phyloP scores from a whole-genome alignment of 441 rosid species.

The Daphne laureola region DNA sequence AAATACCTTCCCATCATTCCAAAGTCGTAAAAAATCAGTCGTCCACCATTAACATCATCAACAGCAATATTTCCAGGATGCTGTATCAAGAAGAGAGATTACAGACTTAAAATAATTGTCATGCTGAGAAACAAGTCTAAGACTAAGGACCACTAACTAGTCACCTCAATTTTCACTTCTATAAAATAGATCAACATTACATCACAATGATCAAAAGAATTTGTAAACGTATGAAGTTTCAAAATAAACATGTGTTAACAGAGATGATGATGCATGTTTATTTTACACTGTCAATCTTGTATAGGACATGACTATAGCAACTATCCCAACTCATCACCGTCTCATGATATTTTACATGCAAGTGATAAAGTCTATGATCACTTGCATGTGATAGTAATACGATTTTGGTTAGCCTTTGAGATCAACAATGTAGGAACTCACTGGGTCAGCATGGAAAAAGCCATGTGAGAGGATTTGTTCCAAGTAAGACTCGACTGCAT shows the following conservation, averaged over 20 bases:
- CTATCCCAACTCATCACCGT: too few species aligned
- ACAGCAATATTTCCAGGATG: slow-evolving; percentile 99
- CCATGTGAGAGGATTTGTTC: slow-evolving; percentile 98
- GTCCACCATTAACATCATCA: slow-evolving; percentile 97
- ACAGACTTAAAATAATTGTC: slow-evolving; percentile 4
- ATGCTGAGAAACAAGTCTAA: too few species aligned
- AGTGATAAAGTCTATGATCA: neutral
- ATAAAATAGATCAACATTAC: too few species aligned
- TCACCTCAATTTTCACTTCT: too few species aligned
- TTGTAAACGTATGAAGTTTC: too few species aligned
- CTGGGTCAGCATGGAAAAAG: slow-evolving; percentile 98
- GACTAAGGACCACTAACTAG: too few species aligned
- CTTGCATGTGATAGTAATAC: neutral
- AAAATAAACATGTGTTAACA: too few species aligned
- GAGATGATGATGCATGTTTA: too few species aligned
- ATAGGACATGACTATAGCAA: too few species aligned
- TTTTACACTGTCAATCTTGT: too few species aligned
- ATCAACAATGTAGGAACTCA: slow-evolving; percentile 25
- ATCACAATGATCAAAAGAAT: too few species aligned
- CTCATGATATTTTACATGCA: too few species aligned
- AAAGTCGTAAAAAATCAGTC: slow-evolving; percentile 94
- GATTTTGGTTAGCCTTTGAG: slow-evolving; percentile 6
- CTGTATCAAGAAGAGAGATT: slow-evolving; percentile 29
- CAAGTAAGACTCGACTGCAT: slow-evolving; percentile 97
- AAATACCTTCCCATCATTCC: slow-evolving; percentile 99